These are phyloP conservation scores for Chalciporus sphaerocephalus DNA, from an alignment of 768 basidiomycete genomes.

Conservation along the genomic window DNA sequence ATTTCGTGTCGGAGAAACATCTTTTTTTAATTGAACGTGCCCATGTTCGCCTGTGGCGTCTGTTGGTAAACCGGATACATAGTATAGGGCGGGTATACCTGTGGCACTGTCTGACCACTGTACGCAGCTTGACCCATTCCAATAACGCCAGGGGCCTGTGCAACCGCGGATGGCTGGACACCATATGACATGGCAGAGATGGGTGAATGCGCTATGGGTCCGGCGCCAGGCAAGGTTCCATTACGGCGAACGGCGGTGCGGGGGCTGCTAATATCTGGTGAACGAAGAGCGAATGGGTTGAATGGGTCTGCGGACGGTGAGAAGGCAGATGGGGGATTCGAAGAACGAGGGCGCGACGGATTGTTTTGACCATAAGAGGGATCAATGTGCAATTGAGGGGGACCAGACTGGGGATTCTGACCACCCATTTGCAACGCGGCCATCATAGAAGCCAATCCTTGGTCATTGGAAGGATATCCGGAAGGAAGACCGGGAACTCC, in stretches of 20 bases:
- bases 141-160: conserved; percentile 53
- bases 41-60: conserved; percentile 68
- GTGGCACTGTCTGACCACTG: conserved; percentile 57
- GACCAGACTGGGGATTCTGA: conserved; percentile 78
- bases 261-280: conserved; percentile 50
- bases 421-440: conserved; percentile 88
- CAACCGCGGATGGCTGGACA: conserved; percentile 56
- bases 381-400: conserved; percentile 69
- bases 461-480: conserved; percentile 78
- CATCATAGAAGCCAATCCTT: conserved; percentile 89
- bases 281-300: conserved; percentile 53
- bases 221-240: conserved; percentile 28
- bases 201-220: conserved; percentile 28
- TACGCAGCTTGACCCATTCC: conserved; percentile 68
- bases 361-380: conserved; percentile 49
- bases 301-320: conserved; percentile 53
- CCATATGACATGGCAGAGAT: conserved; percentile 46
- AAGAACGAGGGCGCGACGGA: conserved; percentile 42
- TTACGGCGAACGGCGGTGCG: conserved; percentile 46
- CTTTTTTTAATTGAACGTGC: conserved; percentile 59
- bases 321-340: conserved; percentile 43
- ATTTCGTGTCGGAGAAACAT: conserved; percentile 23
- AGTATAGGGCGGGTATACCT: conserved; percentile 66
- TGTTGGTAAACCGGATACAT: conserved; percentile 84
- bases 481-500: conserved; percentile 74